A percentile compares a stretch with the other conserved stretches of the same genome.
These are phyloP conservation scores for Myxozyma sirexii DNA, from an alignment of 805 yeast species.

Conservation along the genomic window DNA sequence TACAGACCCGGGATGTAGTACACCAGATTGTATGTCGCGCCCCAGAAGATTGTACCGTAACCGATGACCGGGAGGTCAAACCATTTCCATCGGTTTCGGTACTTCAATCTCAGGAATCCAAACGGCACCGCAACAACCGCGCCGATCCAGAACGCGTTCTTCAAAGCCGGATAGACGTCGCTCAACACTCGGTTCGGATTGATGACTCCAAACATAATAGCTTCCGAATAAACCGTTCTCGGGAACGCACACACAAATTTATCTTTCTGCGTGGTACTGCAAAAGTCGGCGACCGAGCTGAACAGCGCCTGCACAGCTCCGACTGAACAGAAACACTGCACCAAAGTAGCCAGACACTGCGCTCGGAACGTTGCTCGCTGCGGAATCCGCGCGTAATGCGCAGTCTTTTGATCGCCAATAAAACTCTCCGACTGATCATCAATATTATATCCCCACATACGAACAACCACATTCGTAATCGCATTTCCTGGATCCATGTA, in stretches of 20 bases:
- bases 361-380: slow-evolving; percentile 49
- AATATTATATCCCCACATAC: slow-evolving; percentile 58
- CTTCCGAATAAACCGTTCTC: slow-evolving; percentile 20
- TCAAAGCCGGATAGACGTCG: slow-evolving; percentile 20
- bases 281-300: slow-evolving; percentile 14
- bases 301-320: slow-evolving; percentile 23
- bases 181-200: slow-evolving; percentile 19
- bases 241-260: slow-evolving; percentile 21
- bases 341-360: slow-evolving; percentile 35
- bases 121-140: slow-evolving; percentile 21
- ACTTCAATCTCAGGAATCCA: slow-evolving; percentile 14
- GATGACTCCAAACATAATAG: slow-evolving; percentile 23
- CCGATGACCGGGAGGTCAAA: slow-evolving; percentile 16
- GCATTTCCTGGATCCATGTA: slow-evolving; percentile 53
- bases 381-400: slow-evolving; percentile 52
- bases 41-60: slow-evolving; percentile 16
- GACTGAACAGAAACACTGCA: slow-evolving; percentile 15
- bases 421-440: slow-evolving; percentile 67
- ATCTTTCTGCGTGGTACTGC: slow-evolving; percentile 19
- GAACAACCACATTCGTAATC: slow-evolving; percentile 54
- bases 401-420: slow-evolving; percentile 58
- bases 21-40: slow-evolving; percentile 13
- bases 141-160: slow-evolving; percentile 24
- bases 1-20: slow-evolving; percentile 21
- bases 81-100: slow-evolving; percentile 4